Conservation (phyloP, 306 rosid genomes). For the Herpetospermum pedunculosum region DNA sequence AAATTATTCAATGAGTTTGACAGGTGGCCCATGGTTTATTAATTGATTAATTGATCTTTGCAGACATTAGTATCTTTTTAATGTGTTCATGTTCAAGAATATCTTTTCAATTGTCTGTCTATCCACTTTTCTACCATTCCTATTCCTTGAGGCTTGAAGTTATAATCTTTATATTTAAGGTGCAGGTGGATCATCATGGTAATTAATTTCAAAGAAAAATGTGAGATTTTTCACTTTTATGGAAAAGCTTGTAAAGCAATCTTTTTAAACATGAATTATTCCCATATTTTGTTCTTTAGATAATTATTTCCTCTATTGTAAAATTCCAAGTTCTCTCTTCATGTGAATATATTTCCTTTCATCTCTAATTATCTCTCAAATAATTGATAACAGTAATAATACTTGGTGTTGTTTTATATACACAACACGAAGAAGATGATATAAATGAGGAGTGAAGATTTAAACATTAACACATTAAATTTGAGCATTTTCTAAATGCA, state of each 20-base stretch:
- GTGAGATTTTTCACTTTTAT: neutral
- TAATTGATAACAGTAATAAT: neutral
- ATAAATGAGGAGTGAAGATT: too few relatives aligned
- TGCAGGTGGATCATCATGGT: too few relatives aligned
- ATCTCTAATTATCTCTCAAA: neutral
- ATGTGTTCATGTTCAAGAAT: neutral
- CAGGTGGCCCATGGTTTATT: neutral
- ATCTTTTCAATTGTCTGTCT: too few relatives aligned
- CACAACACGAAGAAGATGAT: neutral
- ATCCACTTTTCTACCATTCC: neutral
- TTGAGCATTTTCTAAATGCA: too few relatives aligned
- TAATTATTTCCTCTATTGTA: neutral
- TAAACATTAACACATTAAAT: too few relatives aligned
- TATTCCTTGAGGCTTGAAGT: too few relatives aligned
- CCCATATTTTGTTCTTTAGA: neutral
- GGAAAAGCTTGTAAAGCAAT: too few relatives aligned
- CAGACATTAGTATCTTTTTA: neutral
- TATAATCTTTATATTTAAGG: too few relatives aligned
- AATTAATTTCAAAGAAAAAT: neutral
- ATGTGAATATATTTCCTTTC: neutral
- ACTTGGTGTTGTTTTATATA: neutral
- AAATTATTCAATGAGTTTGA: neutral
- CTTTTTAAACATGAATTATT: neutral
- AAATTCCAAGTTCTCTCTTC: neutral
- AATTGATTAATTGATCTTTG: neutral